phyloP scores from a whole-genome alignment of 495 filamentous ascomycete species.

The Penicillium macrosclerotiorum region DNA sequence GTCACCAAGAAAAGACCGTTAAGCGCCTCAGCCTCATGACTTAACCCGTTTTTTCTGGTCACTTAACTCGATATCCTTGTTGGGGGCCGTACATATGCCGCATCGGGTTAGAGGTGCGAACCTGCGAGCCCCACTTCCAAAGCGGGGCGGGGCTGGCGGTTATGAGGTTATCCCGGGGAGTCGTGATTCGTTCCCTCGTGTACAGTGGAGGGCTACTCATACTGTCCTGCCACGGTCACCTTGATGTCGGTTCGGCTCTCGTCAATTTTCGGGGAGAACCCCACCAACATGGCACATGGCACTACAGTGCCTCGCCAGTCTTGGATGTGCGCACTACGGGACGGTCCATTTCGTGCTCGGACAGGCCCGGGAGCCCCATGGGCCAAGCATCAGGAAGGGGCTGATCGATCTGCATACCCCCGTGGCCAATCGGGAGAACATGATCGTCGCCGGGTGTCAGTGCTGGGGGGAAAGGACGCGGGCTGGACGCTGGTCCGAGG shows the following conservation, averaged over 20 bases:
- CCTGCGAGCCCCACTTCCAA: neutral
- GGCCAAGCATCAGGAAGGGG: neutral
- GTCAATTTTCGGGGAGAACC: no score
- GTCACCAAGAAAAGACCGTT: neutral
- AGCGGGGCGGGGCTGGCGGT: neutral
- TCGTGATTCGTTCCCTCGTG: no score
- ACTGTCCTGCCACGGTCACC: no score
- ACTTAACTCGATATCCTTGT: no score
- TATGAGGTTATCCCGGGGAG: slow-evolving; percentile 10
- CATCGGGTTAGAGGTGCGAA: slow-evolving; percentile 4
- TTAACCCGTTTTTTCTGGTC: neutral
- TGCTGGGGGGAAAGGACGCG: neutral
- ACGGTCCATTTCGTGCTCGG: no score
- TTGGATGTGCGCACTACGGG: no score
- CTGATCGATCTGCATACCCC: neutral
- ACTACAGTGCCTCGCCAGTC: no score
- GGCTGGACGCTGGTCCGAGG: no score
- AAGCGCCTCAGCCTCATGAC: slow-evolving; percentile 9
- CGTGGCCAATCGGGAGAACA: neutral
- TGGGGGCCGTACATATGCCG: slow-evolving; percentile 6
- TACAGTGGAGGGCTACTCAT: no score
- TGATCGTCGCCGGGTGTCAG: neutral
- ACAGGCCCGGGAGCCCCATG: neutral
- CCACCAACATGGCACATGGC: no score
- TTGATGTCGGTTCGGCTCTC: no score